Conservation (phyloP, 2,329 filamentous ascomycete species). For the Pseudogymnoascus sp. region DNA sequence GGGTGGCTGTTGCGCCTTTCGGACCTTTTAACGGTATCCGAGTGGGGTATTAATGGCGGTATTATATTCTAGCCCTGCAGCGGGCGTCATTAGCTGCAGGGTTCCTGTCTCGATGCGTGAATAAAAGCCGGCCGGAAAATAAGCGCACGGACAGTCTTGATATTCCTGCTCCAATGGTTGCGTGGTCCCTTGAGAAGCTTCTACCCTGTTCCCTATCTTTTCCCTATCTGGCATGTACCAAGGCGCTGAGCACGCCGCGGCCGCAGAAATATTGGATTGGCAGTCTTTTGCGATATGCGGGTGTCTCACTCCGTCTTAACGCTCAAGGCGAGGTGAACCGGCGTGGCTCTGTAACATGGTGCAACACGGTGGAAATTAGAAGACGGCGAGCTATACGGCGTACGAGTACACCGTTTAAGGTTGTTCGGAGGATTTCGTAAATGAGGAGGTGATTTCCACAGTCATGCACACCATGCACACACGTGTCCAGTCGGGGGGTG, state of each 20-base stretch:
- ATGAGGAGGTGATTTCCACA: neutral
- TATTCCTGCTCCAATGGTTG: neutral
- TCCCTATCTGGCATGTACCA: neutral
- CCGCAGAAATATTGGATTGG: neutral
- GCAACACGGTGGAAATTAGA: neutral
- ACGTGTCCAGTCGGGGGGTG: slow-evolving; percentile 1
- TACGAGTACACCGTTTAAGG: neutral
- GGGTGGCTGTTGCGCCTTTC: neutral
- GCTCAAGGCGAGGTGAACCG: neutral
- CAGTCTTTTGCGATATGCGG: neutral
- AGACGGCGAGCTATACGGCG: neutral
- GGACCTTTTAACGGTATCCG: neutral
- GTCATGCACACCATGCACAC: neutral
- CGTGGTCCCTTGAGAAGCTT: neutral
- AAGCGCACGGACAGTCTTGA: neutral
- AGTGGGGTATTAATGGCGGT: neutral
- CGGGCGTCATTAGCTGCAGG: neutral
- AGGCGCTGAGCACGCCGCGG: neutral
- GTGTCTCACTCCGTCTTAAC: neutral
- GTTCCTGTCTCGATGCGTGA: neutral
- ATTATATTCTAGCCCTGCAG: neutral
- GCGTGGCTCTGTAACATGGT: neutral
- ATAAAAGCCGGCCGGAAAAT: neutral
- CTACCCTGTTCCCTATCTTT: neutral
- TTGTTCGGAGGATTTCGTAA: neutral